A percentile compares a stretch with the other conserved stretches of the same genome.
Evolutionary conservation across 73 alveolate genomes (phyloP).

Genomic region (Stentor coeruleus): DNA sequence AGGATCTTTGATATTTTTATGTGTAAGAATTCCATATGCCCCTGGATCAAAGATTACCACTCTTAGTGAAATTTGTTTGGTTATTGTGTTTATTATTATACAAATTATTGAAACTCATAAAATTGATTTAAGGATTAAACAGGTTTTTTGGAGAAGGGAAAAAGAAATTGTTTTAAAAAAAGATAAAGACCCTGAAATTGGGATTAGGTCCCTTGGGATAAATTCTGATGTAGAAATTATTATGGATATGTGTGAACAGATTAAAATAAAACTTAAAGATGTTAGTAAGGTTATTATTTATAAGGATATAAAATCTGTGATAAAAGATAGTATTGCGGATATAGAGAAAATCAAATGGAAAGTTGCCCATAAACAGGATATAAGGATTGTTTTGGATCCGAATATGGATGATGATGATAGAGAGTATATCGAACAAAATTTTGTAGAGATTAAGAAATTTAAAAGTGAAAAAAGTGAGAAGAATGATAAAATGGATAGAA

Average conservation of each 20-base stretch:
- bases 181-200: background rate
- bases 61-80: background rate
- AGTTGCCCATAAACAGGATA: background rate
- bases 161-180: background rate
- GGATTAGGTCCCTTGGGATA: background rate
- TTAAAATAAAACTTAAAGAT: background rate
- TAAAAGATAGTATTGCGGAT: background rate
- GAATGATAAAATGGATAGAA: background rate
- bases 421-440: background rate
- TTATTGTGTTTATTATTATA: background rate
- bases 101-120: background rate
- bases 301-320: background rate
- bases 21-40: background rate
- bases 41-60: background rate
- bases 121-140: conserved; percentile 7
- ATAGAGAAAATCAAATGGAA: conserved; percentile 11
- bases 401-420: conserved; percentile 5
- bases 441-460: background rate
- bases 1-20: background rate
- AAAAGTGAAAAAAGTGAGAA: background rate
- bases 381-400: background rate
- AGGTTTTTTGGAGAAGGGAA: conserved; percentile 19
- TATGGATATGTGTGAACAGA: background rate
- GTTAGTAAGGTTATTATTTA: conserved; percentile 1
- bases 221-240: background rate